Conservation (phyloP, 2,329 filamentous ascomycete genomes). For the Cercospora citrullina region DNA sequence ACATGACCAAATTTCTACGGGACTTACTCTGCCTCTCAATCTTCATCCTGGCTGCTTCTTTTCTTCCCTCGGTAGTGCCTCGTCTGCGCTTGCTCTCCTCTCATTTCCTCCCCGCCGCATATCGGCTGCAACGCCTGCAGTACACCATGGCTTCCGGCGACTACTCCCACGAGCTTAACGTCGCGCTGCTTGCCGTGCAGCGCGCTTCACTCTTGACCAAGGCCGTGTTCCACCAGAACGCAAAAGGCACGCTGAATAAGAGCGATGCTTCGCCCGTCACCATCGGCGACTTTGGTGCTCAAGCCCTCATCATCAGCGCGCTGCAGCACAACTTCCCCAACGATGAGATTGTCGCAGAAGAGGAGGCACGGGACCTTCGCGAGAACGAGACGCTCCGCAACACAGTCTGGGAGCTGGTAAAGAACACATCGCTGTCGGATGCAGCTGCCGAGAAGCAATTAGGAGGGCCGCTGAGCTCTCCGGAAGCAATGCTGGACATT, state of each 20-base stretch:
- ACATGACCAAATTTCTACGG: constrained; percentile 4
- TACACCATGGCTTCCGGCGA: constrained; percentile 45
- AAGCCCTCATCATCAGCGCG: constrained; percentile 91
- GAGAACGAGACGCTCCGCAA: constrained; percentile 67
- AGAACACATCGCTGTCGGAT: constrained; percentile 68
- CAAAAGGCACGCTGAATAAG: constrained; percentile 92
- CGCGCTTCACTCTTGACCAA: constrained; percentile 75
- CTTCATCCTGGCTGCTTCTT: constrained; percentile 46
- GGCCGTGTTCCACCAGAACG: constrained; percentile 79
- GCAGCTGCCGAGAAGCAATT: constrained; percentile 64
- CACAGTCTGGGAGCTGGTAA: constrained; percentile 82
- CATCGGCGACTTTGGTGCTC: constrained; percentile 95
- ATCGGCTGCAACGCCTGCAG: constrained; percentile 7
- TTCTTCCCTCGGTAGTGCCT: constrained; percentile 45
- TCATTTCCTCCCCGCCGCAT: constrained; percentile 31
- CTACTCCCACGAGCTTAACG: constrained; percentile 75
- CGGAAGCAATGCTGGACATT: constrained; percentile 62
- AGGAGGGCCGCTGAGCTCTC: constrained; percentile 66
- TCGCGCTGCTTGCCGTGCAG: constrained; percentile 87
- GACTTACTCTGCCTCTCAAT: constrained; percentile 25
- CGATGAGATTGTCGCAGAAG: constrained; percentile 91
- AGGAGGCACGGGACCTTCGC: constrained; percentile 81
- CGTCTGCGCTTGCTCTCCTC: constrained; percentile 44
- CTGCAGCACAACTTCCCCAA: constrained; percentile 85
- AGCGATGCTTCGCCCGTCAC: constrained; percentile 96